Percentiles rank a stretch among this genome's conserved stretches.
Evolutionary conservation across 2,329 filamentous ascomycete species (phyloP).

Genomic region (Aspergillus amoenus): DNA sequence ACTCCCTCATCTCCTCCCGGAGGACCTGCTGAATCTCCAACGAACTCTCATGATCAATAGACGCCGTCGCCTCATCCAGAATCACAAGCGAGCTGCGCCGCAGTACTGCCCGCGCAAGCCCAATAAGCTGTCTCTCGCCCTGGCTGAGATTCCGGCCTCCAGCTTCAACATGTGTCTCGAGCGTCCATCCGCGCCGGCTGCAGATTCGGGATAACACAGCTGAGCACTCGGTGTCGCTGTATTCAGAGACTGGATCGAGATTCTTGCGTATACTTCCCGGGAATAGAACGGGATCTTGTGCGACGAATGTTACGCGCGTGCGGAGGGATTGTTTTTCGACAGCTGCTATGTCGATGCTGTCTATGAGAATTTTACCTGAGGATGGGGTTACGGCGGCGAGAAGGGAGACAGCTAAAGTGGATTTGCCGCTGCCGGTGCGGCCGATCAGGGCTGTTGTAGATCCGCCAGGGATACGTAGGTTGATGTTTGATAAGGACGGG

Average conservation of each 20-base stretch:
- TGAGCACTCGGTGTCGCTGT: slow-evolving; percentile 55
- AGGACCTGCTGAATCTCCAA: slow-evolving; percentile 41
- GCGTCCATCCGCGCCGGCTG: slow-evolving; percentile 54
- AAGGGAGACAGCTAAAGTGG: slow-evolving; percentile 66
- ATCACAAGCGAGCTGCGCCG: slow-evolving; percentile 62
- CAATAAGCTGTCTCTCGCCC: slow-evolving; percentile 65
- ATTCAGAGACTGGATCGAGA: slow-evolving; percentile 60
- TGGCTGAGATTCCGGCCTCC: slow-evolving; percentile 64
- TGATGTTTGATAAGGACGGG: slow-evolving; percentile 66
- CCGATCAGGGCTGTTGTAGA: slow-evolving; percentile 78
- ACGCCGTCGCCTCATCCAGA: slow-evolving; percentile 66
- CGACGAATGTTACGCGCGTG: slow-evolving; percentile 64
- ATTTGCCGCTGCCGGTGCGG: slow-evolving; percentile 78
- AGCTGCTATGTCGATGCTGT: slow-evolving; percentile 59
- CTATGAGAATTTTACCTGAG: slow-evolving; percentile 58
- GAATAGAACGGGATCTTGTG: slow-evolving; percentile 67
- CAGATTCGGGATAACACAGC: slow-evolving; percentile 57
- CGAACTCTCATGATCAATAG: slow-evolving; percentile 63
- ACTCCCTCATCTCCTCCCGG: slow-evolving; percentile 35
- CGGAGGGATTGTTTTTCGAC: slow-evolving; percentile 61
- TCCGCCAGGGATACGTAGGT: slow-evolving; percentile 73
- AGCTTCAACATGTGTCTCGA: slow-evolving; percentile 58
- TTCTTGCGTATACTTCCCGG: slow-evolving; percentile 62
- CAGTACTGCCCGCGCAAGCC: slow-evolving; percentile 62
- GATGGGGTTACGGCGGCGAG: slow-evolving; percentile 57